Percentiles rank a stretch among this genome's conserved stretches.
These are phyloP conservation scores for Blechomonas ayalai DNA, from an alignment of 208 protist genomes.

Conservation along the genomic window DNA sequence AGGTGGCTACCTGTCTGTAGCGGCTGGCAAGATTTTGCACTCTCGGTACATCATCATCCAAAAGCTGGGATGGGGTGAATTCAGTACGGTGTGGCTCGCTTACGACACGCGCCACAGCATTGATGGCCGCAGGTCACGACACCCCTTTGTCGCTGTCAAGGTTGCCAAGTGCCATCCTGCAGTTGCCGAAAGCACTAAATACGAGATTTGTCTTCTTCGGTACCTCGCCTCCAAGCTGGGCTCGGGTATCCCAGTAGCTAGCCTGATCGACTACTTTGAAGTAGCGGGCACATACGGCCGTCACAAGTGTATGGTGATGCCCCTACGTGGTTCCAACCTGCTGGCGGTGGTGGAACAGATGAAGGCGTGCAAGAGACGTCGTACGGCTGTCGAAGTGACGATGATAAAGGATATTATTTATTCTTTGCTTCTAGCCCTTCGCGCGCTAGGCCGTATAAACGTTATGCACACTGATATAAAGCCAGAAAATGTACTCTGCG, in stretches of 20 bases:
- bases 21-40: slow-evolving; percentile 52
- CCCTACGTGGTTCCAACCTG: slow-evolving; percentile 71
- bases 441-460: slow-evolving; percentile 58
- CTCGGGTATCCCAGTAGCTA: slow-evolving; percentile 32
- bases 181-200: slow-evolving; percentile 48
- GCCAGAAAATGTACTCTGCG: slow-evolving; percentile 85
- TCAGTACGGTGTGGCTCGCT: slow-evolving; percentile 86
- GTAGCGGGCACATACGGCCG: slow-evolving; percentile 43
- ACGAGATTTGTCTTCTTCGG: slow-evolving; percentile 69
- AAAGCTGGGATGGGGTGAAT: slow-evolving; percentile 85
- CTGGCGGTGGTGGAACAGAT: slow-evolving; percentile 76
- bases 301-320: slow-evolving; percentile 82
- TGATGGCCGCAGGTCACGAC: slow-evolving; percentile 9
- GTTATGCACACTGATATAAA: slow-evolving; percentile 92
- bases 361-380: slow-evolving; percentile 25
- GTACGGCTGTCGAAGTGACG: slow-evolving; percentile 42
- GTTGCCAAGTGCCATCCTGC: slow-evolving; percentile 63
- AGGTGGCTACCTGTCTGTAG: slow-evolving; percentile 68
- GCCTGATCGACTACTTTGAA: slow-evolving; percentile 77
- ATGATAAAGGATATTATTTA: slow-evolving; percentile 72
- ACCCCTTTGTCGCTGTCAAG: slow-evolving; percentile 79
- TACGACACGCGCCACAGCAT: slow-evolving; percentile 58
- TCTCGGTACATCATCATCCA: slow-evolving; percentile 73
- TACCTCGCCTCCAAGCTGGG: slow-evolving; percentile 33
- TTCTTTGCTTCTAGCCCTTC: slow-evolving; percentile 60